These are phyloP conservation scores for Paragyromitra xinjiangensis DNA, from an alignment of 495 filamentous ascomycete genomes.

Conservation along the genomic window DNA sequence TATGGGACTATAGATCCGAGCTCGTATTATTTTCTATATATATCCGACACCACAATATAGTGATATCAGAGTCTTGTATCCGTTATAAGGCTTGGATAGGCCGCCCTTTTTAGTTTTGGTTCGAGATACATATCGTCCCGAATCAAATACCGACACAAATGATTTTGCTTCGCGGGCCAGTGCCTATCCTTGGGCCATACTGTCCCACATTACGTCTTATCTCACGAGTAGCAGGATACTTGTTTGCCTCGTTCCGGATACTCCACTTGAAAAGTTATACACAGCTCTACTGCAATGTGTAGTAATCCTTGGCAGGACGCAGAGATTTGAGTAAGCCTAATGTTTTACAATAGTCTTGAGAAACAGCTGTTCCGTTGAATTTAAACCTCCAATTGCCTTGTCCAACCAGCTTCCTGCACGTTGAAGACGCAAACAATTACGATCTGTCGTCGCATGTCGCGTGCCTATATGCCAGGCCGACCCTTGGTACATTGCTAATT, in stretches of 20 bases:
- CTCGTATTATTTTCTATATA: conserved; percentile 4
- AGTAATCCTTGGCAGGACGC: conserved; percentile 13
- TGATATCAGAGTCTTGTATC: neutral
- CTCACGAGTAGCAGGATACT: neutral
- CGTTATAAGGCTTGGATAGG: conserved; percentile 19
- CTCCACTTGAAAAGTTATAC: neutral
- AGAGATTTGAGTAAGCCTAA: neutral
- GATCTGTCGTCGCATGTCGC: neutral
- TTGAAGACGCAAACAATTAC: conserved; percentile 11
- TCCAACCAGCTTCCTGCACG: conserved; percentile 32
- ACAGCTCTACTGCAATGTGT: neutral
- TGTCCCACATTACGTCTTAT: conserved; percentile 1
- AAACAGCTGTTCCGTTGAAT: neutral
- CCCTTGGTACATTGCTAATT: neutral
- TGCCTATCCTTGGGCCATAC: conserved; percentile 7
- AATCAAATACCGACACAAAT: conserved; percentile 9
- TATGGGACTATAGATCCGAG: neutral
- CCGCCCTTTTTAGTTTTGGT: conserved; percentile 2
- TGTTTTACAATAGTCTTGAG: conserved; percentile 1
- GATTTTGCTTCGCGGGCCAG: neutral
- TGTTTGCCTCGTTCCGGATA: neutral
- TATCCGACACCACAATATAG: conserved; percentile 17
- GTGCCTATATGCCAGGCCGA: neutral
- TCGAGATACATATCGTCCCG: conserved; percentile 15
- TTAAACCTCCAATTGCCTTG: conserved; percentile 1